Evolutionary conservation across 352 stramenopile genomes (phyloP).

Genomic region (Hyaloperonospora brassicae): DNA sequence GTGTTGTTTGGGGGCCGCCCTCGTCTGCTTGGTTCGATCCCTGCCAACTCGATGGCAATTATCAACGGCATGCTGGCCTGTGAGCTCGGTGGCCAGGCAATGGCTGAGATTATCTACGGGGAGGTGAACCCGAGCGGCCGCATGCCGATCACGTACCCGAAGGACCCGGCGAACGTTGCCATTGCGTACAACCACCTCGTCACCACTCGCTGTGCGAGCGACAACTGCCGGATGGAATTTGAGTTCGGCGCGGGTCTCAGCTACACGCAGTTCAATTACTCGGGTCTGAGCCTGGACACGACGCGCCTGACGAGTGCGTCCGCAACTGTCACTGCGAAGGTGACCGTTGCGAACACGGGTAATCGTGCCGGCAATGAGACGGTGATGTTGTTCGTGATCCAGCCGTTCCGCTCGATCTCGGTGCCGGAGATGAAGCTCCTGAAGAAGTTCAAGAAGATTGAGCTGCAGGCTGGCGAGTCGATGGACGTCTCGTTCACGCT

Average conservation of each 20-base stretch:
- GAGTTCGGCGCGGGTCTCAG: too few relatives aligned
- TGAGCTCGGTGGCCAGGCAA: conserved; percentile 62
- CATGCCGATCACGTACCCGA: conserved; percentile 78
- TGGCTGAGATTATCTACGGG: conserved; percentile 79
- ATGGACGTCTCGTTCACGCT: conserved; percentile 33
- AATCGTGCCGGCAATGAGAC: too few relatives aligned
- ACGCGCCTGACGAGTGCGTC: too few relatives aligned
- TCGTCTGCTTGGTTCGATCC: conserved; percentile 53
- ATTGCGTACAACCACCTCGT: conserved; percentile 67
- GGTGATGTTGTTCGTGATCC: too few relatives aligned
- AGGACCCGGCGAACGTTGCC: conserved; percentile 40
- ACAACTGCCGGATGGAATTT: too few relatives aligned
- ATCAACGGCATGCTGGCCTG: conserved; percentile 66
- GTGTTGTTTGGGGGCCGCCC: conserved; percentile 76
- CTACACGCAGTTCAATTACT: too few relatives aligned
- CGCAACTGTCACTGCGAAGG: too few relatives aligned
- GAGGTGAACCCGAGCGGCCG: conserved; percentile 67
- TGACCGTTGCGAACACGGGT: too few relatives aligned
- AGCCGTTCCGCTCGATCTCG: conserved; percentile 41
- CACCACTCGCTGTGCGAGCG: conserved; percentile 38
- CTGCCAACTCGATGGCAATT: conserved; percentile 46
- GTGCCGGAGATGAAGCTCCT: conserved; percentile 74
- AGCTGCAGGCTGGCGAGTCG: conserved; percentile 32
- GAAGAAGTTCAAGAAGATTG: conserved; percentile 73
- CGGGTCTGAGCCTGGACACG: too few relatives aligned